Base-by-base conservation (phyloP, 441 rosid species). In the Codiaeum variegatum region DNA sequence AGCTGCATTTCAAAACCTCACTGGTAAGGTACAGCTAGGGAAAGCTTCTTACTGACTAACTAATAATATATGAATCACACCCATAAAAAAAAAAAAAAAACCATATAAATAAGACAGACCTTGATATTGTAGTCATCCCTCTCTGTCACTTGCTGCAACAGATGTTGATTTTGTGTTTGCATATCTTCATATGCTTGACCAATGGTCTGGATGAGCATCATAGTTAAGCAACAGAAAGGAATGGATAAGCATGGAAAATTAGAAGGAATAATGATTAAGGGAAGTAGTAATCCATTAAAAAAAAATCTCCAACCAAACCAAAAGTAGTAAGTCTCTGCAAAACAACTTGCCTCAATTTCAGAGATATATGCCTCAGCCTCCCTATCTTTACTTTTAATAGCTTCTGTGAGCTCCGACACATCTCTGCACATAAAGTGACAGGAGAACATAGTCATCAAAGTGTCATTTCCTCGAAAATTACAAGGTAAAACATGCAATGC, bases 171-270 rank as follows among this genome's bases (percentile, higher is more conserved):
- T 80, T 93, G 99, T 23, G 91, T 83, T 87, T 89, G 99, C 99
- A 93, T 91, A 80, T 95, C 99, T 82, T 93, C 97, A 73, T 91
- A 95, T 69, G 98, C 98, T 87, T 95, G 97, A 75, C 97, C 99
- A 40, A 95, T 88, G 62, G 93, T 95, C 99, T 95, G 82, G 42
- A 79, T 67, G 32, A 67, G 29, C 49, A 56, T 49, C 3, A 6
- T 24, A 19, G 24, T 21, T 60, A 26, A 19, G 40, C 4, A 75
- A 16, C 31, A 72, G 26, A 44, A 65, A 59, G 66, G 46, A 51
- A 31, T 55, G 19, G 24, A 49, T 59, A 40, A 49, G 24, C 9
- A 16, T 62, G 29, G 58, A 69, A 66, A 24, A 63, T 55, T 11
- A 67, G 31, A 74, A n/a, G 54, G 66, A 12, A 58, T 38, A 24